Percentiles rank a stretch among this genome's conserved stretches.
Conservation (phyloP, 495 filamentous ascomycete species). For the Aspergillus nidulans region DNA sequence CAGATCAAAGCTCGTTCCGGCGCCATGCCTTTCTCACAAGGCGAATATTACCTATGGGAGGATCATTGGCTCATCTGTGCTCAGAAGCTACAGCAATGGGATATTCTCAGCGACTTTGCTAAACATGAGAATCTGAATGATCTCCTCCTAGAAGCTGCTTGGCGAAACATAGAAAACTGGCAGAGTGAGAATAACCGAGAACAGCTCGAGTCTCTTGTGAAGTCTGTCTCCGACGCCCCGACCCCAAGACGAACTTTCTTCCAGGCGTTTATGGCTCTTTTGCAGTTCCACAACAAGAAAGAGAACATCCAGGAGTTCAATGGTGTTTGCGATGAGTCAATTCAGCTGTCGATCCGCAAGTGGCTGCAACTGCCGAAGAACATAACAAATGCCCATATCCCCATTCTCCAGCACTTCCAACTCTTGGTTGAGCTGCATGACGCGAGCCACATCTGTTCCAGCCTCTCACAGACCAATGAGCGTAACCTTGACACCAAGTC, state of each 20-base stretch:
- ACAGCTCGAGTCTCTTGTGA: slow-evolving; percentile 83
- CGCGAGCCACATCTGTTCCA: slow-evolving; percentile 90
- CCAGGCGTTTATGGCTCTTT: slow-evolving; percentile 93
- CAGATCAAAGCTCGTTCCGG: slow-evolving; percentile 96
- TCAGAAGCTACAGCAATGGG: slow-evolving; percentile 98
- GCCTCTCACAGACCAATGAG: slow-evolving; percentile 77
- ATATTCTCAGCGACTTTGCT: slow-evolving; percentile 93
- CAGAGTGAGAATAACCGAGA: slow-evolving; percentile 78
- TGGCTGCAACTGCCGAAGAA: slow-evolving; percentile 95
- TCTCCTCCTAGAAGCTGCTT: slow-evolving; percentile 88
- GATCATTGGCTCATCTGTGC: slow-evolving; percentile 98
- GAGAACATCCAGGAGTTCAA: slow-evolving; percentile 79
- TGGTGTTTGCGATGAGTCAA: slow-evolving; percentile 87
- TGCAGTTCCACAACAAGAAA: slow-evolving; percentile 86
- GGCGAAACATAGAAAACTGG: slow-evolving; percentile 93
- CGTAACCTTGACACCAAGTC: slow-evolving; percentile 89
- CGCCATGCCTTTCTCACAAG: slow-evolving; percentile 88
- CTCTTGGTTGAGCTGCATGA: slow-evolving; percentile 98
- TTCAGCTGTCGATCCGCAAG: slow-evolving; percentile 92
- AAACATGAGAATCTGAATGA: slow-evolving; percentile 99
- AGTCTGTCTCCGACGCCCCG: slow-evolving; percentile 93
- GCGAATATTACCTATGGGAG: slow-evolving; percentile 98
- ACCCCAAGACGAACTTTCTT: slow-evolving; percentile 93
- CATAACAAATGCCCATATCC: slow-evolving; percentile 93
- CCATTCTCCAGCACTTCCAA: slow-evolving; percentile 95